Conservation (phyloP, 1,139 yeast genomes). For the Magnusiomyces magnusii region DNA sequence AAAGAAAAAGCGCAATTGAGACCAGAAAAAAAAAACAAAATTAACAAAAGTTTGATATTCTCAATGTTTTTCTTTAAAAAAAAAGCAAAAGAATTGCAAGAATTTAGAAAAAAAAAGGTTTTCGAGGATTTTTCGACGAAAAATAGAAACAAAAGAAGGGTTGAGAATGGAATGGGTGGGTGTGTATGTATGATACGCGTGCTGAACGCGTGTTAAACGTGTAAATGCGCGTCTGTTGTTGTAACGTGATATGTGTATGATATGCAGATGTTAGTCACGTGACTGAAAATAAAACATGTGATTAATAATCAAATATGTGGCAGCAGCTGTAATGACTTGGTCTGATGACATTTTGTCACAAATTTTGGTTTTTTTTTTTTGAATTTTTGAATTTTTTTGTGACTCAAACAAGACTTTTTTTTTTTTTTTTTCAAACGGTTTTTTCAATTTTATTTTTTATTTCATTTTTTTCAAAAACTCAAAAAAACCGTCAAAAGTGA, state of each 20-base stretch:
- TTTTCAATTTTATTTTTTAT: neutral
- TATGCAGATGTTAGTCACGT: too few species aligned
- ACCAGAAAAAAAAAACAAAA: too few species aligned
- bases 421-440: slow-evolving; percentile 1
- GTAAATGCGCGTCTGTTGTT: too few species aligned
- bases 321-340: neutral
- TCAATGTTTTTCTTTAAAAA: neutral
- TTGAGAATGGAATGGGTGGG: neutral
- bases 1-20: neutral
- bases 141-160: neutral
- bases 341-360: neutral
- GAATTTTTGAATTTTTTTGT: neutral
- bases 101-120: neutral
- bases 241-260: too few species aligned
- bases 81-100: neutral
- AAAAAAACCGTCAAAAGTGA: too few species aligned
- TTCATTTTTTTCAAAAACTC: neutral
- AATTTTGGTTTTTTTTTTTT: neutral
- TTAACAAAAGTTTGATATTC: neutral
- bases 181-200: neutral
- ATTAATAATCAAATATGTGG: neutral
- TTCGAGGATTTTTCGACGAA: neutral
- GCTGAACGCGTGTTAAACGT: too few species aligned
- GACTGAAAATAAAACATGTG: too few species aligned
- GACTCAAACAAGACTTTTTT: too few species aligned